Percentiles rank a stretch among this genome's conserved stretches.
phyloP scores from a whole-genome alignment of 345 rosid species.

The Eucalyptus sp. region DNA sequence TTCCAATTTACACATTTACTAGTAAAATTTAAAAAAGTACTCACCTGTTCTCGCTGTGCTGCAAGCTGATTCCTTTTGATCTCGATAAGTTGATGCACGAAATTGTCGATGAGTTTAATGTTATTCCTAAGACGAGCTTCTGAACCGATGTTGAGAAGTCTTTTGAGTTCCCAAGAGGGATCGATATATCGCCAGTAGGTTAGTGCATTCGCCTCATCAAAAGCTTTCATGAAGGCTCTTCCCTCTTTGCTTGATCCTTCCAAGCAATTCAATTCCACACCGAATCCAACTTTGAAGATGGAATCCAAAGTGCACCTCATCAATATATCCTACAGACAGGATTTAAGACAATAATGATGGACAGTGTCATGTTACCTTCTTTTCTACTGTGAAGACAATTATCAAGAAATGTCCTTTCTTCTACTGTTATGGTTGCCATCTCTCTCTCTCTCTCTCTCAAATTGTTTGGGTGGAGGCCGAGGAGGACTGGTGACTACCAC shows the following conservation, averaged over 20 bases:
- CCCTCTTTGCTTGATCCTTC: conserved; percentile 42
- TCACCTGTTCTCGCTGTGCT: conserved; percentile 10
- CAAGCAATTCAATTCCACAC: conserved; percentile 54
- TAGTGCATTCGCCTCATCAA: conserved; percentile 55
- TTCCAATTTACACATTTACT: not conserved
- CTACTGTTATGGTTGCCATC: not conserved
- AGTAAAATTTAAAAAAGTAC: not conserved
- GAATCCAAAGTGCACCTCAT: conserved; percentile 67
- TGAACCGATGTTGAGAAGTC: conserved; percentile 38
- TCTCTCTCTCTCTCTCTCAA: not conserved
- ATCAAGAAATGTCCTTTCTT: not conserved
- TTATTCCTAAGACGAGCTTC: conserved; percentile 44
- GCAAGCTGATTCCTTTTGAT: conserved; percentile 29
- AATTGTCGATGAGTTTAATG: conserved; percentile 28
- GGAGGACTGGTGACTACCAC: not conserved
- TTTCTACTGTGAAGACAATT: not conserved
- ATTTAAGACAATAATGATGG: not conserved
- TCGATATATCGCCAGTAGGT: conserved; percentile 40
- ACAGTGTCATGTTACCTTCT: not conserved
- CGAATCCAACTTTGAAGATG: conserved; percentile 77
- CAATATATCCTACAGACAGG: conserved; percentile 30
- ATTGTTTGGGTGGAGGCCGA: not conserved
- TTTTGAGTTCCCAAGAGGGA: conserved; percentile 61
- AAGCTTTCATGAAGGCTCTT: conserved; percentile 45
- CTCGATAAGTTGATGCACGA: conserved; percentile 35